Evolutionary conservation across 2,329 filamentous ascomycete genomes (phyloP).

Genomic region (Hymenoscyphus occultus): DNA sequence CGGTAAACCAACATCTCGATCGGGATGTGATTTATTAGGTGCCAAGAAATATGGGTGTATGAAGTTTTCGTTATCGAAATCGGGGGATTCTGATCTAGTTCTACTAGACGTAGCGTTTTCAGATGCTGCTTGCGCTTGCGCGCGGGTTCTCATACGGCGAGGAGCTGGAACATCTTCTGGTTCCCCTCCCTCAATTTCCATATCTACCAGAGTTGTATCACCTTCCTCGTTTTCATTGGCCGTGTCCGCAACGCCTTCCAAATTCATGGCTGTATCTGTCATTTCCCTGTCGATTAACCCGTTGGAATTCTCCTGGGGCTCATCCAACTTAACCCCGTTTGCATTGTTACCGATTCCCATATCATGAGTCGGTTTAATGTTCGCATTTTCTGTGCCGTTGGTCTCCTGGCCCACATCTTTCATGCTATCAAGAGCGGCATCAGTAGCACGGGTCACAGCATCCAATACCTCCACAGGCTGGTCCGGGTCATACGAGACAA

Average conservation of each 20-base stretch:
- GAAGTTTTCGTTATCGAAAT: slow-evolving; percentile 48
- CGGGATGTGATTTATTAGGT: slow-evolving; percentile 58
- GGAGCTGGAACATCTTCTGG: slow-evolving; percentile 43
- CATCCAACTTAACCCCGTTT: not conserved
- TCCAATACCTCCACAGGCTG: slow-evolving; percentile 15
- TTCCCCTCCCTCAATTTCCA: slow-evolving; percentile 26
- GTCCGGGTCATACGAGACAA: slow-evolving; percentile 26
- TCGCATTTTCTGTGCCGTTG: slow-evolving; percentile 1
- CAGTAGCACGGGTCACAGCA: slow-evolving; percentile 16
- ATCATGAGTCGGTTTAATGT: not conserved
- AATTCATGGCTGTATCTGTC: not conserved
- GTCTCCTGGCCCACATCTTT: not conserved
- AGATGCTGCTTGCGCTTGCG: slow-evolving; percentile 46
- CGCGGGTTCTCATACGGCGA: slow-evolving; percentile 54
- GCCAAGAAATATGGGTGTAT: slow-evolving; percentile 74
- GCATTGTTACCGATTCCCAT: not conserved
- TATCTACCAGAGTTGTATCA: slow-evolving; percentile 13
- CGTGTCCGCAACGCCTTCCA: slow-evolving; percentile 8
- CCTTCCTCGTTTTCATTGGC: not conserved
- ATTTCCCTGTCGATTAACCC: slow-evolving; percentile 9
- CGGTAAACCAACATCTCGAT: slow-evolving; percentile 70
- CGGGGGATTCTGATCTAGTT: slow-evolving; percentile 40
- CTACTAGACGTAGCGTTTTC: slow-evolving; percentile 36
- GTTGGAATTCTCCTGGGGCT: not conserved
- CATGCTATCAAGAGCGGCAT: slow-evolving; percentile 10